Evolutionary conservation across 352 stramenopile genomes (phyloP).

Genomic region (Halophytophthora polymorphica): DNA sequence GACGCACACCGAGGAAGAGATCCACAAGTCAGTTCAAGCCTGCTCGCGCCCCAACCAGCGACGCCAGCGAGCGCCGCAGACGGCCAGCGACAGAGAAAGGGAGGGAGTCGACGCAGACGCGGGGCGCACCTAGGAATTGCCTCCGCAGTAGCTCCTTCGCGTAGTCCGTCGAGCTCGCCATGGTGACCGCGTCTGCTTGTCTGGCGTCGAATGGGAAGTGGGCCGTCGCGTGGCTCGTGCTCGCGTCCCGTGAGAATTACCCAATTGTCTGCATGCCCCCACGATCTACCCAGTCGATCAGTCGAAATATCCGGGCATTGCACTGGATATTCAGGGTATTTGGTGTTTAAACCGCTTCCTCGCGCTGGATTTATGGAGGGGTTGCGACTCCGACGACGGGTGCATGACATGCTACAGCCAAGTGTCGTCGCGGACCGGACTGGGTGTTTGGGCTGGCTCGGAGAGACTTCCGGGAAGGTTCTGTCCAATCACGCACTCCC

Average conservation of each 20-base stretch:
- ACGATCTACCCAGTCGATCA: too few relatives aligned
- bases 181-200: slow-evolving; percentile 22
- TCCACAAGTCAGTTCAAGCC: slow-evolving; percentile 1
- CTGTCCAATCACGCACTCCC: too few relatives aligned
- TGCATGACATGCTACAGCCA: too few relatives aligned
- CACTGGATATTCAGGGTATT: too few relatives aligned
- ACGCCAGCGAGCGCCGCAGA: not conserved
- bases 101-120: not conserved
- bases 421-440: not conserved
- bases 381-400: too few relatives aligned
- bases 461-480: too few relatives aligned
- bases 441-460: not conserved
- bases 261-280: too few relatives aligned
- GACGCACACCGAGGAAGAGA: slow-evolving; percentile 16
- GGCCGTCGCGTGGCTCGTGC: not conserved
- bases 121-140: slow-evolving; percentile 70
- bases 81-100: slow-evolving; percentile 1
- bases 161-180: slow-evolving; percentile 58
- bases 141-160: slow-evolving; percentile 77
- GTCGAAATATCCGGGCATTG: too few relatives aligned
- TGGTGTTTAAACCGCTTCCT: too few relatives aligned
- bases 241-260: not conserved
- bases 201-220: not conserved
- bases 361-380: too few relatives aligned
- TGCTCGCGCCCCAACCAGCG: not conserved